phyloP scores from a whole-genome alignment of 805 yeast species.

The Vanderwaltozyma verrucispora region DNA sequence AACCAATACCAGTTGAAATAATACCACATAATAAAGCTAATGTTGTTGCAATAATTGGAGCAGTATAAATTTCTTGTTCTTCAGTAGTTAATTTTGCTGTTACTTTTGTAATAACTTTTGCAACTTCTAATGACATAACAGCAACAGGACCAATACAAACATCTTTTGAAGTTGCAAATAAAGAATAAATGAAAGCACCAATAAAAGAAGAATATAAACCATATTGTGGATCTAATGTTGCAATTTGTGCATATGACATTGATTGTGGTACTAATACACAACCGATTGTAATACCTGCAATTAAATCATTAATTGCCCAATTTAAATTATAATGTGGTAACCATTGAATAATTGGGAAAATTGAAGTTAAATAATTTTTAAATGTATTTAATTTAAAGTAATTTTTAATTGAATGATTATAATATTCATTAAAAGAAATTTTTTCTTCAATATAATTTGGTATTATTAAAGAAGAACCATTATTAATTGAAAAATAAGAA shows the following conservation, averaged over 20 bases:
- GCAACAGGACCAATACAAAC: conserved; percentile 97
- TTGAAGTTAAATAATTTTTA: conserved; percentile 43
- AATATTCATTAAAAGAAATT: conserved; percentile 15
- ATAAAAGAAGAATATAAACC: conserved; percentile 88
- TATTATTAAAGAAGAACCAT: too few species aligned
- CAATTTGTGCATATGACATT: conserved; percentile 89
- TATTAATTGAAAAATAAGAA: too few species aligned
- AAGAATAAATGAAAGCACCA: conserved; percentile 79
- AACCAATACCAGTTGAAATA: conserved; percentile 72
- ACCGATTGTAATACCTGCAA: conserved; percentile 92
- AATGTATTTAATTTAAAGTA: conserved; percentile 28
- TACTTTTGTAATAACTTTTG: conserved; percentile 63
- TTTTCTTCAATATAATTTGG: conserved; percentile 15
- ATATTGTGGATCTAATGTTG: conserved; percentile 69
- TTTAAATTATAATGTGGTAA: conserved; percentile 66
- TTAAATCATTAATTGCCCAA: conserved; percentile 75
- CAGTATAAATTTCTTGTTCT: conserved; percentile 31
- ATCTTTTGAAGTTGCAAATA: conserved; percentile 92
- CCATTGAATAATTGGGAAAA: conserved; percentile 82
- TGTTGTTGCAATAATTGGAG: conserved; percentile 70
- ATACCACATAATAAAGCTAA: conserved; percentile 77
- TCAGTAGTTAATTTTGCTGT: conserved; percentile 36
- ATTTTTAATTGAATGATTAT: conserved; percentile 11
- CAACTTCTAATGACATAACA: conserved; percentile 82
- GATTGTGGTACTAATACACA: conserved; percentile 89